Percentiles rank a stretch among this genome's conserved stretches.
phyloP scores from a whole-genome alignment of 2,329 filamentous ascomycete species.

The Helotiales sp. region DNA sequence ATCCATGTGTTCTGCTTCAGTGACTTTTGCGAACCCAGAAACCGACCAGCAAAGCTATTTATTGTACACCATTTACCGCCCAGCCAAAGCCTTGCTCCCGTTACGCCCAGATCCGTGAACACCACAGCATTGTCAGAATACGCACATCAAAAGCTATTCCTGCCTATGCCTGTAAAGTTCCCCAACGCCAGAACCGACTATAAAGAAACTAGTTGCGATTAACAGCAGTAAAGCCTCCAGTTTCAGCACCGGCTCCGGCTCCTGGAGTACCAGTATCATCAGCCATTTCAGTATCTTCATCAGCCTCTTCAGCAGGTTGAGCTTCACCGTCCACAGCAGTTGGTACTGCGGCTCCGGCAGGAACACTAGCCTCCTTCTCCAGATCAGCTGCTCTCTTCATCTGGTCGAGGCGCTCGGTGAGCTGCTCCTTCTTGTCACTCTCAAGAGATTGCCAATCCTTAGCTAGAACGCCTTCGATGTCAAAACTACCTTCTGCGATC shows the following conservation, averaged over 20 bases:
- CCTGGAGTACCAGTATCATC: conserved; percentile 36
- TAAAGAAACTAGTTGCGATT: conserved; percentile 30
- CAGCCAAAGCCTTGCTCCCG: not conserved
- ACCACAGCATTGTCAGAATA: not conserved
- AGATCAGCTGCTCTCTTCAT: conserved; percentile 37
- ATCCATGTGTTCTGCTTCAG: not conserved
- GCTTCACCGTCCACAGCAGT: conserved; percentile 28
- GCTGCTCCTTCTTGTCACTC: conserved; percentile 31
- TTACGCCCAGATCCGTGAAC: not conserved
- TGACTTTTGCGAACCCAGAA: not conserved
- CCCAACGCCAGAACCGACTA: not conserved
- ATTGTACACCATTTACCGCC: not conserved
- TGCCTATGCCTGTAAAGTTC: not conserved
- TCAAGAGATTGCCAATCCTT: conserved; percentile 38
- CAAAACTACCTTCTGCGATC: conserved; percentile 36
- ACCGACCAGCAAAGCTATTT: not conserved
- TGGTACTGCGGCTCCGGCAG: conserved; percentile 25
- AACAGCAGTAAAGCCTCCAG: conserved; percentile 41
- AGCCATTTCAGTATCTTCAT: conserved; percentile 43
- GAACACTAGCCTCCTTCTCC: conserved; percentile 30
- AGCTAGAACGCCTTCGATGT: conserved; percentile 39
- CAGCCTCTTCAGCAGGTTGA: conserved; percentile 32
- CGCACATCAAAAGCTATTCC: not conserved
- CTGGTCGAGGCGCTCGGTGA: conserved; percentile 37
- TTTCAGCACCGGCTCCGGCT: conserved; percentile 17